Conservation (phyloP, 208 protist species). For the Blechomonas ayalai region DNA sequence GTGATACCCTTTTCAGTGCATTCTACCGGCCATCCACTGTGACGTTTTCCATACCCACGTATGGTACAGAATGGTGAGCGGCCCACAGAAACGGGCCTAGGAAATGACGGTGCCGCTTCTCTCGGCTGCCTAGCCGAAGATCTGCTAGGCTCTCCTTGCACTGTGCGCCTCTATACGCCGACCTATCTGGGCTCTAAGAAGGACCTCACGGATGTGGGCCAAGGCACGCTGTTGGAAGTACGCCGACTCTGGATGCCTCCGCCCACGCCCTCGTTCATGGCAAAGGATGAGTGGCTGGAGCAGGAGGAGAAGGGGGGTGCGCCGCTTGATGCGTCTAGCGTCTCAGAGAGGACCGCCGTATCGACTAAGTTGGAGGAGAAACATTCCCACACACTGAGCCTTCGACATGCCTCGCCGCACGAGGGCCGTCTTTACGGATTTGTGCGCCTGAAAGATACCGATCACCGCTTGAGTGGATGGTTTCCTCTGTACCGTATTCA, state of each 20-base stretch:
- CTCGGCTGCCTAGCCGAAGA: background rate
- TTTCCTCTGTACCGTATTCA: conserved; percentile 48
- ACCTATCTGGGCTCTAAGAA: no score
- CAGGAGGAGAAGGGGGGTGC: no score
- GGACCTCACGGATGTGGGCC: background rate
- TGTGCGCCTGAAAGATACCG: conserved; percentile 66
- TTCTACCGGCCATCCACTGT: no score
- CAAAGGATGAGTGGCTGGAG: no score
- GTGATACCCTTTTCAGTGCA: no score
- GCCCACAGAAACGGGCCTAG: conserved; percentile 4
- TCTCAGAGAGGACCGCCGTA: no score
- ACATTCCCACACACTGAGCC: no score
- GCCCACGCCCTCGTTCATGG: background rate
- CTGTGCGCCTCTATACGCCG: conserved; percentile 7
- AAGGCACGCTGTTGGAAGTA: conserved; percentile 53
- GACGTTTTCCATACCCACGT: no score
- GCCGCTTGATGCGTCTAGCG: no score
- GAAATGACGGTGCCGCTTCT: background rate
- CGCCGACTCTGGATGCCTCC: conserved; percentile 43
- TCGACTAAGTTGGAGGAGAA: no score
- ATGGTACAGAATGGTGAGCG: no score
- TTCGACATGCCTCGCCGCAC: background rate
- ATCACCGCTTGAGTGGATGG: conserved; percentile 77
- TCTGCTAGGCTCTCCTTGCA: conserved; percentile 16
- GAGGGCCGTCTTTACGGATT: conserved; percentile 43